Evolutionary conservation across 2,329 filamentous ascomycete species (phyloP).

Genomic region (Phaeosphaeria sp.): DNA sequence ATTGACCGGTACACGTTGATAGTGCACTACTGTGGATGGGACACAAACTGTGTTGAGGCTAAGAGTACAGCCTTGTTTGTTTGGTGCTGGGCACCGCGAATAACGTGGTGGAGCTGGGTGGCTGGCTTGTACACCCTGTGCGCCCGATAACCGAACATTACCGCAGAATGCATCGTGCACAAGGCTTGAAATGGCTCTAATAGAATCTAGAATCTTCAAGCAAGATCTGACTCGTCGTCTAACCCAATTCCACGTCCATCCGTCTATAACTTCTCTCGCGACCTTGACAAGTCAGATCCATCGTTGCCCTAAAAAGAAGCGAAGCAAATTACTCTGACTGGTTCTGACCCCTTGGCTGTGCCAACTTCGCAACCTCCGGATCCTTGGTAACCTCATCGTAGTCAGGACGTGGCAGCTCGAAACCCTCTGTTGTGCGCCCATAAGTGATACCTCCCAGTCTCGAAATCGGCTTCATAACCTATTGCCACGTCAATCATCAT

Average conservation of each 20-base stretch:
- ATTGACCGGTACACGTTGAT: neutral
- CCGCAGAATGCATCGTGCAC: neutral
- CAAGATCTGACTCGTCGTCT: neutral
- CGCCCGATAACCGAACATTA: neutral
- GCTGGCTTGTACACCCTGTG: neutral
- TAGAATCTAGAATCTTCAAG: neutral
- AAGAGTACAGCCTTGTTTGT: neutral
- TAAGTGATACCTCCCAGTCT: constrained; percentile 89
- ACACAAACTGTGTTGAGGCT: neutral
- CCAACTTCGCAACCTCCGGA: constrained; percentile 65
- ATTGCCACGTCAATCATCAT: constrained; percentile 1
- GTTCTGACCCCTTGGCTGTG: constrained; percentile 50
- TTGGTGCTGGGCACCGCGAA: neutral
- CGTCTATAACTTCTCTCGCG: constrained; percentile 9
- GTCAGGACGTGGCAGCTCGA: constrained; percentile 72
- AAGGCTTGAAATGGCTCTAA: neutral
- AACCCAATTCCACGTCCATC: neutral
- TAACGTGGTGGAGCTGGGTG: neutral
- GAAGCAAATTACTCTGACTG: constrained; percentile 27
- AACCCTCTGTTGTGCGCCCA: constrained; percentile 69
- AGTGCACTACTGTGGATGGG: neutral
- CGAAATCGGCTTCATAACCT: constrained; percentile 76
- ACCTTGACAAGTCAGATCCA: constrained; percentile 14
- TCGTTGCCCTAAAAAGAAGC: neutral
- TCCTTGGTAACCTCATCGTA: constrained; percentile 54